These are phyloP conservation scores for Graphiopsis chlorocephala DNA, from an alignment of 2,329 filamentous ascomycete genomes.

Conservation along the genomic window DNA sequence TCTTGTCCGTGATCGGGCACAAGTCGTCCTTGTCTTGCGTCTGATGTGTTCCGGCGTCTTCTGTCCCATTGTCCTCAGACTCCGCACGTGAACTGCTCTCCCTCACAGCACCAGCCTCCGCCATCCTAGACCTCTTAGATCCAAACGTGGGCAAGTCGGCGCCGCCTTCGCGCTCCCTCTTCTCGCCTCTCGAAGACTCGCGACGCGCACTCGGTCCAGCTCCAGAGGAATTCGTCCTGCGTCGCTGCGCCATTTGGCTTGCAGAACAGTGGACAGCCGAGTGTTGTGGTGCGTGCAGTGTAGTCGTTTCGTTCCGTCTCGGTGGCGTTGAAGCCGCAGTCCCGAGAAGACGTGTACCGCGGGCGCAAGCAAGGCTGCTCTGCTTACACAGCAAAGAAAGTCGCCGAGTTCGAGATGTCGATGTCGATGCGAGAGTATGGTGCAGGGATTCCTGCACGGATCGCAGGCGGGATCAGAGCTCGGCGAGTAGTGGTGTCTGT, in stretches of 20 bases:
- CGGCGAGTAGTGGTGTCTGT: neutral
- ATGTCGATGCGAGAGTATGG: neutral
- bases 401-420: neutral
- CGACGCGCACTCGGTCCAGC: neutral
- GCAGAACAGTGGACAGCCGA: neutral
- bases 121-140: constrained; percentile 11
- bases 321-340: neutral
- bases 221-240: neutral
- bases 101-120: neutral
- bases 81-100: neutral
- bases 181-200: constrained; percentile 1
- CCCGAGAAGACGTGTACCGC: neutral
- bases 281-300: neutral
- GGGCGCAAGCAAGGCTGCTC: neutral
- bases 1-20: constrained; percentile 8
- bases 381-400: neutral
- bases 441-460: neutral
- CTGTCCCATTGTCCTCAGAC: neutral
- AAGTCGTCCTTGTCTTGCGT: neutral
- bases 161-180: constrained; percentile 4
- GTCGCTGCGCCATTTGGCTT: constrained; percentile 4
- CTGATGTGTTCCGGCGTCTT: neutral
- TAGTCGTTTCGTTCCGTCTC: neutral
- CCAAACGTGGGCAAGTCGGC: neutral
- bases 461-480: neutral